phyloP scores from a whole-genome alignment of 768 basidiomycete species.

The Myochromella boudieri region DNA sequence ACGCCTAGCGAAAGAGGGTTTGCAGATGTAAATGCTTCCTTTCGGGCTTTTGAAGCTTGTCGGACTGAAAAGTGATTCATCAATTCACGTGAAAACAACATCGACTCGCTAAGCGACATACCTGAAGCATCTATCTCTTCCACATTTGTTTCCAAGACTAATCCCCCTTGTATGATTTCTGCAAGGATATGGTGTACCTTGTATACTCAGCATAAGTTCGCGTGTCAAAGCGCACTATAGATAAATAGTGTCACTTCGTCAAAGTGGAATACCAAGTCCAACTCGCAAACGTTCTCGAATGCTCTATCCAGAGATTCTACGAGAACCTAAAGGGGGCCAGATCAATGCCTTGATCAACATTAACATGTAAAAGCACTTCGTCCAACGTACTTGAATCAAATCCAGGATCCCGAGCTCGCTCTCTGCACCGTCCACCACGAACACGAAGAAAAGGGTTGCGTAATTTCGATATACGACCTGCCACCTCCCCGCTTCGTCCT shows the following conservation, averaged over 20 bases:
- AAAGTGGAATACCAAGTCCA: slow-evolving; percentile 98
- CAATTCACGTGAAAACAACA: slow-evolving; percentile 6
- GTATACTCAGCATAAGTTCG: not conserved
- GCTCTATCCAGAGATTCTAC: slow-evolving; percentile 95
- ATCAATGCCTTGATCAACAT: not conserved
- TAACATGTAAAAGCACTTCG: not conserved
- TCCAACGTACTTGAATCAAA: slow-evolving; percentile 80
- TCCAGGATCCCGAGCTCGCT: slow-evolving; percentile 96
- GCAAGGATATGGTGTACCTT: slow-evolving; percentile 93
- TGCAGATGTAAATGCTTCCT: slow-evolving; percentile 76
- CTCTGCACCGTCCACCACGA: slow-evolving; percentile 94
- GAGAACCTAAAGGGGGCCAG: slow-evolving; percentile 65
- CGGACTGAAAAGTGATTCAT: slow-evolving; percentile 48
- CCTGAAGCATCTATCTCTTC: slow-evolving; percentile 78
- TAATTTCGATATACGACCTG: slow-evolving; percentile 94
- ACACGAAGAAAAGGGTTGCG: slow-evolving; percentile 95
- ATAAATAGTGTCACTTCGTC: slow-evolving; percentile 73
- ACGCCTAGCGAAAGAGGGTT: slow-evolving; percentile 77
- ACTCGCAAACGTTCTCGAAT: slow-evolving; percentile 98
- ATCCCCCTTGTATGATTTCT: slow-evolving; percentile 96
- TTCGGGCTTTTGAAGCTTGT: slow-evolving; percentile 67
- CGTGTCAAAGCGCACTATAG: not conserved
- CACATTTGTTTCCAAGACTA: slow-evolving; percentile 94
- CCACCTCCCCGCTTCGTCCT: slow-evolving; percentile 56
- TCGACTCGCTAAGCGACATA: slow-evolving; percentile 29